Evolutionary conservation across 164 flowering plant genomes (phyloP).

Genomic region (Chimonanthus salicifolius): DNA sequence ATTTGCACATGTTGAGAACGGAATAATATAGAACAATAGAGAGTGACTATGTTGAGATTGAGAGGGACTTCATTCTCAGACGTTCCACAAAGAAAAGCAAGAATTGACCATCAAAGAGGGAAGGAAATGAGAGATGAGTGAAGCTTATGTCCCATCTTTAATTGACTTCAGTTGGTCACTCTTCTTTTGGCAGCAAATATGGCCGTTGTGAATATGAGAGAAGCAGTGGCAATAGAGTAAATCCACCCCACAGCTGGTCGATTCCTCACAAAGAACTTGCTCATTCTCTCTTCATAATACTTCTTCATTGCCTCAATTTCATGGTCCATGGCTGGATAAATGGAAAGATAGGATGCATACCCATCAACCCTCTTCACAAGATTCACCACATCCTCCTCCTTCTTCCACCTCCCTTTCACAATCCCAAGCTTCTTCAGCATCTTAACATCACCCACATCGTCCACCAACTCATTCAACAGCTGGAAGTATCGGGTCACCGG

Average conservation of each 20-base stretch:
- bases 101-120: too few relatives aligned
- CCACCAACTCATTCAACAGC: constrained; percentile 10
- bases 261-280: constrained; percentile 6
- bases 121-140: too few relatives aligned
- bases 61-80: too few relatives aligned
- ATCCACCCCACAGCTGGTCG: background rate
- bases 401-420: constrained; percentile 7
- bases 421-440: constrained; percentile 7
- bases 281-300: background rate
- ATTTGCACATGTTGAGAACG: too few relatives aligned
- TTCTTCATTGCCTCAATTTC: constrained; percentile 6
- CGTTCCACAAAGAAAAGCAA: too few relatives aligned
- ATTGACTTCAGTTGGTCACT: too few relatives aligned
- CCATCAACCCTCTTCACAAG: constrained; percentile 8
- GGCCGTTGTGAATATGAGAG: background rate
- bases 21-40: too few relatives aligned
- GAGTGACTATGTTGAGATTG: too few relatives aligned
- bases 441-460: constrained; percentile 7
- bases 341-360: constrained; percentile 4
- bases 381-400: constrained; percentile 2
- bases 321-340: constrained; percentile 7
- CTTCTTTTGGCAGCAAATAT: background rate
- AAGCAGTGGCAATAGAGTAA: constrained; percentile 3
- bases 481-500: constrained; percentile 8
- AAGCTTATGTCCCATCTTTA: too few relatives aligned